phyloP scores from a whole-genome alignment of 2,329 filamentous ascomycete species.

The Coniochaeta sp. region DNA sequence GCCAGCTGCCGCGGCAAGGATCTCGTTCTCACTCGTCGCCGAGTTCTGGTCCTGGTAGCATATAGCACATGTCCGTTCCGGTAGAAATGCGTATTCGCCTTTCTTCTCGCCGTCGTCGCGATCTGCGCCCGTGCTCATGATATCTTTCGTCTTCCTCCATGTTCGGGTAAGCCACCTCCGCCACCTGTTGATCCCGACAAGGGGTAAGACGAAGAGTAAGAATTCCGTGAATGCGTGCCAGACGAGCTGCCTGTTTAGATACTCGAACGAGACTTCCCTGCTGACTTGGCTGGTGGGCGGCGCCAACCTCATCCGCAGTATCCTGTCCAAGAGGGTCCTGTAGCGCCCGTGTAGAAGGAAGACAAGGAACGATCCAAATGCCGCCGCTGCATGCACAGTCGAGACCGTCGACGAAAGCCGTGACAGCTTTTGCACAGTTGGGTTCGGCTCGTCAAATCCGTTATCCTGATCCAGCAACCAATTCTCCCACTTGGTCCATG shows the following conservation, averaged over 20 bases:
- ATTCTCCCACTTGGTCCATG: constrained; percentile 86
- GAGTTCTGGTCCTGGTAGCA: constrained; percentile 93
- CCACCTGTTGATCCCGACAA: constrained; percentile 94
- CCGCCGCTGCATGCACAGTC: constrained; percentile 71
- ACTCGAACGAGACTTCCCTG: constrained; percentile 93
- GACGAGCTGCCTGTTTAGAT: constrained; percentile 92
- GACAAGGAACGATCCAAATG: constrained; percentile 78
- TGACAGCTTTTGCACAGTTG: constrained; percentile 48
- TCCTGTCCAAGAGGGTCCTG: constrained; percentile 78
- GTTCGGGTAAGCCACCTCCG: constrained; percentile 77
- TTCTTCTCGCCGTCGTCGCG: constrained; percentile 34
- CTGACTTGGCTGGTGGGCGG: constrained; percentile 79
- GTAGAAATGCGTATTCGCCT: constrained; percentile 78
- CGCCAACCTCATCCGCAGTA: constrained; percentile 76
- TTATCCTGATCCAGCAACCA: constrained; percentile 73
- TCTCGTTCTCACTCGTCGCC: constrained; percentile 64
- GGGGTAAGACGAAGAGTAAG: constrained; percentile 88
- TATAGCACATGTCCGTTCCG: constrained; percentile 90
- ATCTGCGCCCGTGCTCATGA: constrained; percentile 42
- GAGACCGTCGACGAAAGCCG: constrained; percentile 61
- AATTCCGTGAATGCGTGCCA: constrained; percentile 99
- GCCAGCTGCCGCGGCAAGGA: constrained; percentile 57
- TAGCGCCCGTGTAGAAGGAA: constrained; percentile 90
- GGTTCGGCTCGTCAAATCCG: constrained; percentile 57
- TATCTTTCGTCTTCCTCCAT: constrained; percentile 73